Base-by-base conservation (phyloP, 75 land plant species). In the Selaginella moellendorffii region DNA sequence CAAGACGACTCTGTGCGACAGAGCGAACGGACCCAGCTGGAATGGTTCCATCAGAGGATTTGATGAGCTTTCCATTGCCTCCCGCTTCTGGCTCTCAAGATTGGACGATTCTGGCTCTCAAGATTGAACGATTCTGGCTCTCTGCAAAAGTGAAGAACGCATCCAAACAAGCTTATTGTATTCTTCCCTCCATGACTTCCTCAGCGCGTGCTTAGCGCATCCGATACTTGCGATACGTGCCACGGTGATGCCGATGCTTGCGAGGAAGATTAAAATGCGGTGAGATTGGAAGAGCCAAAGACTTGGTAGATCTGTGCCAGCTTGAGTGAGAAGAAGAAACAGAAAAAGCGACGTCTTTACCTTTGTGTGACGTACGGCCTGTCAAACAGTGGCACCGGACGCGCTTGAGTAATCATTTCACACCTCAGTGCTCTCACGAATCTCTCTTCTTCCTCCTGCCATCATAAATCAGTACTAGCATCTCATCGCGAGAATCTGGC, bases 401-500 rank as follows among this genome's bases (percentile, higher is more conserved):
- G 85, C 20, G 97, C 96, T 63, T 81, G 80, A 2, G 84, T 86
- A 24, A 88, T 87, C 88, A 92, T 76, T 27, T 79, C 78, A 65
- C 78, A 77, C 52, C 97, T 71, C 84, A 92, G 67, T 2, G 77
- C 80, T 62, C 83, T 92, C 63, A 88, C 59, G 9, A 67, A 78
- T 63, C 78, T 83, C 70, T 92, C 97, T 66, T 92, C 97, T 67
- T 92, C 97, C 31, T 77, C 76, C 93, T 85, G 65, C 14, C n/a
- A n/a, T n/a, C 46, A 56, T 1, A 19, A 23, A 8, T 22, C 21
- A 36, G 23, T 29, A 9, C 63, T 53, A 21, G 27, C 61, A 12
- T 17, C 72, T 10, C 23, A 0, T 28, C 12, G 24, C 24, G 23
- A 69, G 67, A 42, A 53, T 29, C 30, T 21, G 10, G 12, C 62